Percentiles rank a stretch among this genome's conserved stretches.
Conservation (phyloP, 192 early-diverging fungal genomes). For the Dimargaris cristalligena region DNA sequence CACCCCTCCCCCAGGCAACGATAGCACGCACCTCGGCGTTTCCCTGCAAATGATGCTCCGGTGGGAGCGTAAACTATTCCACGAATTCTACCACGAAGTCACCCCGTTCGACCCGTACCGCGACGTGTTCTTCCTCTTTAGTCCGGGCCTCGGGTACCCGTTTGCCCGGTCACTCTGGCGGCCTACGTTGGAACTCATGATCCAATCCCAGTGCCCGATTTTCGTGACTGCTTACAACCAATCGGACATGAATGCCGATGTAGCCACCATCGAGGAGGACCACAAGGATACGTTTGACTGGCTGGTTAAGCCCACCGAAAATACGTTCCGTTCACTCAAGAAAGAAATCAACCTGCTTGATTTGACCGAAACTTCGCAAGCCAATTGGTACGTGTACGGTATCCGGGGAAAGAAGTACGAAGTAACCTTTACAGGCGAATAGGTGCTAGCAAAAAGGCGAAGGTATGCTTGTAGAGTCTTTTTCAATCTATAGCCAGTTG, state of each 20-base stretch:
- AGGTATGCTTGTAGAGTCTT: too few relatives aligned
- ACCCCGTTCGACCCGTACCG: slow-evolving; percentile 61
- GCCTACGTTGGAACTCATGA: slow-evolving; percentile 40
- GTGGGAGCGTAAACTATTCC: slow-evolving; percentile 47
- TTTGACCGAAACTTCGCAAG: slow-evolving; percentile 47
- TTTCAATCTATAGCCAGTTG: too few relatives aligned
- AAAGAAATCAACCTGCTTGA: slow-evolving; percentile 54
- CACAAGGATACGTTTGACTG: slow-evolving; percentile 47
- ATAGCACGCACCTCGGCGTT: slow-evolving; percentile 31
- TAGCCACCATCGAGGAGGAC: slow-evolving; percentile 36
- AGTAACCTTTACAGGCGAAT: slow-evolving; percentile 21
- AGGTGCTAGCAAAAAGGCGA: too few relatives aligned
- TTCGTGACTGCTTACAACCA: slow-evolving; percentile 64
- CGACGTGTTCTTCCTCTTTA: slow-evolving; percentile 64
- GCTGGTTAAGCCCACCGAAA: slow-evolving; percentile 48
- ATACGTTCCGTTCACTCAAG: slow-evolving; percentile 51
- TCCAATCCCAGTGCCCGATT: slow-evolving; percentile 61
- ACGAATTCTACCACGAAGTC: slow-evolving; percentile 36
- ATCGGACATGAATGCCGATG: slow-evolving; percentile 40
- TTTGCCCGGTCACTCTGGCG: slow-evolving; percentile 42
- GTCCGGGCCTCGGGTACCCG: slow-evolving; percentile 51
- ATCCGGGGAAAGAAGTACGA: slow-evolving; percentile 69
- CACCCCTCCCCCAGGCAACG: slow-evolving; percentile 24
- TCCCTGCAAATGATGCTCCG: slow-evolving; percentile 42
- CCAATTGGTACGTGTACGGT: slow-evolving; percentile 68